Percentiles rank a stretch among this genome's conserved stretches.
phyloP scores from a whole-genome alignment of 768 basidiomycete genomes.

The Zangia roseola region DNA sequence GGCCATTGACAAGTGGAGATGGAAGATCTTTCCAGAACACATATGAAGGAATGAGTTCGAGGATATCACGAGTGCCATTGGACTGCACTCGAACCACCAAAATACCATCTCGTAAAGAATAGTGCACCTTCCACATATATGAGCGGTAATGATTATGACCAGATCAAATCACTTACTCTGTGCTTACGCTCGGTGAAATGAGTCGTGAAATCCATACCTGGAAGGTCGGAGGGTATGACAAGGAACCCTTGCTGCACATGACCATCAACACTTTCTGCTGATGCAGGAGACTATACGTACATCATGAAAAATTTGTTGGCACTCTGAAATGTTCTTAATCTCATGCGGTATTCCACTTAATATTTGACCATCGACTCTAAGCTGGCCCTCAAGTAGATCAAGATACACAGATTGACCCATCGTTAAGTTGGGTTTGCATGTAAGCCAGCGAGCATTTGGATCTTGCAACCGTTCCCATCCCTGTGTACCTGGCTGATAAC shows the following conservation, averaged over 20 bases:
- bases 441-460: slow-evolving; percentile 15
- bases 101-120: background rate
- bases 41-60: slow-evolving; percentile 20
- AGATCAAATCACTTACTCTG: slow-evolving; percentile 1
- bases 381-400: slow-evolving; percentile 9
- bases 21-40: slow-evolving; percentile 23
- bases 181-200: background rate
- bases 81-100: slow-evolving; percentile 11
- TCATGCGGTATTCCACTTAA: slow-evolving; percentile 2
- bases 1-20: slow-evolving; percentile 5
- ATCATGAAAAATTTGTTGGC: slow-evolving; percentile 6
- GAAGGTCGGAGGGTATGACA: background rate
- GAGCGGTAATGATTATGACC: background rate
- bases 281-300: too few species aligned
- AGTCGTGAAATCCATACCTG: slow-evolving; percentile 12
- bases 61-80: background rate
- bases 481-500: slow-evolving; percentile 5
- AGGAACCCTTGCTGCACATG: background rate
- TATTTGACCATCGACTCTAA: slow-evolving; percentile 13
- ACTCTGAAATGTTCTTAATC: slow-evolving; percentile 7
- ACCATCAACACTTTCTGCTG: background rate
- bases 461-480: slow-evolving; percentile 2
- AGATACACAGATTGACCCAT: background rate
- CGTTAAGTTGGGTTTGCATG: background rate
- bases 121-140: slow-evolving; percentile 2